Evolutionary conservation across 305 asterid species (phyloP), one percentile per base, ranked within the genome.

Genomic region (Solanum hybrid): DNA sequence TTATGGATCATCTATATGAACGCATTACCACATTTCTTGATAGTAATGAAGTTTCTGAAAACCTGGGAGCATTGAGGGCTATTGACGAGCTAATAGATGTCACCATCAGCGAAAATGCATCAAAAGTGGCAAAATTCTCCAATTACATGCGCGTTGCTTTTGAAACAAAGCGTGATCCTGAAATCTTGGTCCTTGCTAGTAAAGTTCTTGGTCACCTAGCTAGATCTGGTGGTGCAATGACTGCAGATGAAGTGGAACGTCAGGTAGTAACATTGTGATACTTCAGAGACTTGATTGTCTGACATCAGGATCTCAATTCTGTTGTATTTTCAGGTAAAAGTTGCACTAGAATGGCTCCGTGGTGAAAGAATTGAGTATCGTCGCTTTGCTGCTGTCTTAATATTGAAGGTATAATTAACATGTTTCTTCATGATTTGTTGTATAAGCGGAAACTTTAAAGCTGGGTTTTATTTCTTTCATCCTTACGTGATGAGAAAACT

Each of bases 161-260:
- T 74, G 99, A 97, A 96, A 95, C 95, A 74, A 97, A 97, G 92
- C 97, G 98, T 39, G 99, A 96, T 89, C 97, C 96, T 79, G 99
- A 96, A 91, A 94, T 96, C 87, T 93, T 97, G 93, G 95, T 96
- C 89, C 93, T 94, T 93, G 98, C 99, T 86, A 97, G 99, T 93
- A 93, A 90, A 94, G 99, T 96, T 91, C 92, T 97, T 86, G 99
- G 99, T 81, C 99, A 97, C 93, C 93, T 97, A 87, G 99, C 99
- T 87, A 95, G 99, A 94, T 98, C 99, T 91, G 99, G 99, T 86
- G 99, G 99, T 91, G 98, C 98, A 89, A 96, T 95, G 98, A 96
- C 99, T 61, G 98, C 99, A n/a, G 99, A 97, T 95, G 99, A 97
- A 96, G 98, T 97, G 92, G 99, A 96, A 93, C 93, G 94, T 86